Base-by-base conservation (phyloP, 495 filamentous ascomycete genomes). In the Aspergillus taichungensis region DNA sequence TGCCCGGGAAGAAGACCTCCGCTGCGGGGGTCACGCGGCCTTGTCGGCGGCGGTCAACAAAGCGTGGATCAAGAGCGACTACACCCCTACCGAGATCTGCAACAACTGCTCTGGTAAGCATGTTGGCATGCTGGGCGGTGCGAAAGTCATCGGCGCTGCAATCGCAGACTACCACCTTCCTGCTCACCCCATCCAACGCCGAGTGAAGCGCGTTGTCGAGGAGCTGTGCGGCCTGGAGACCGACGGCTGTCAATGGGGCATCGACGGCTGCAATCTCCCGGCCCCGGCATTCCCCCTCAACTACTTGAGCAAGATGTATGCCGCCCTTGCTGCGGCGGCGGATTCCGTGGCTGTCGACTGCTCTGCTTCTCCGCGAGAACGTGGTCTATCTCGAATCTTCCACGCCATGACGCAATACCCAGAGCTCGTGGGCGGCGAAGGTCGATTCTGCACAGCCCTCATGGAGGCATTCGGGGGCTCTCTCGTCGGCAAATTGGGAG, bases 21-120 rank as follows among this genome's bases (percentile, higher is more conserved):
- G 57, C 13, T 69, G 66, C 34, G 63, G 68, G 10, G 64, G 60
- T 0, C 66, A 68, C 54, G n/a, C 49, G 8, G 54, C 68, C 24
- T 11, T 67, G 1, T 62, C 55, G 0, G 50, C 55, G 7, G 30
- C 34, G 9, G 62, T 68, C 0, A 57, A 63, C 34, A 48, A 47
- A 0, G 40, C 29, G 0, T 71, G 68, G 66, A 62, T 71, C 52
- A 64, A 69, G 34, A 61, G 49, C 4, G 67, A 53, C 37, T 64
- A 54, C 36, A 52, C 36, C 0, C 64, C 68, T 0, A 61, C 56
- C 0, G 50, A 46, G 0, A 44, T 60, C 1, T 64, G 56, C n/a
- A 66, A 57, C 37, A 66, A 66, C 36, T 71, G 68, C 34, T 69
- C 68, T 3, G 66, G 63, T 0, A 71, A 69, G 14, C 64, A 71